Evolutionary conservation across 495 filamentous ascomycete species (phyloP).

Genomic region (Penicillium arizonense): DNA sequence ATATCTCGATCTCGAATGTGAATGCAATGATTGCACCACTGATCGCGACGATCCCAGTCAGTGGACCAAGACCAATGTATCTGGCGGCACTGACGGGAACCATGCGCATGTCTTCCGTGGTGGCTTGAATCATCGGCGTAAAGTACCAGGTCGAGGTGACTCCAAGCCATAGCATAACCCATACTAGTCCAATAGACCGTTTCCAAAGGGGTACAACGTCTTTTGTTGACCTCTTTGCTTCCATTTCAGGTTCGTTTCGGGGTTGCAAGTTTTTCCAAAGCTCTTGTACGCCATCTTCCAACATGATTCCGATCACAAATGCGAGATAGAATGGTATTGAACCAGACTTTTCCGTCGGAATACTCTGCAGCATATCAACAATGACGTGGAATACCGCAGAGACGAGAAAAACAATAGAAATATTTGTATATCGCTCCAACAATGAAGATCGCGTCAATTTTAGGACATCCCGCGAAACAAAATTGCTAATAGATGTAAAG

Average conservation of each 20-base stretch:
- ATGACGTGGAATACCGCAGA: slow-evolving; percentile 1
- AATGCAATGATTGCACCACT: background rate
- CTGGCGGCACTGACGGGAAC: slow-evolving; percentile 7
- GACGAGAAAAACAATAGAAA: slow-evolving; percentile 3
- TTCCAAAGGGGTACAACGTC: background rate
- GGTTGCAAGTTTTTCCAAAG: background rate
- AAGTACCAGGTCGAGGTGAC: slow-evolving; percentile 17
- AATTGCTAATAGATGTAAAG: slow-evolving; percentile 1
- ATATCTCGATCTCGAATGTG: background rate
- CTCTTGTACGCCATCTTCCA: slow-evolving; percentile 8
- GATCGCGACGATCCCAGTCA: background rate
- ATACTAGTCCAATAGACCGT: slow-evolving; percentile 1
- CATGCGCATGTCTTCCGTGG: slow-evolving; percentile 6
- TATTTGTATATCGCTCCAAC: slow-evolving; percentile 3
- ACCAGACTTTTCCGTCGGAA: background rate
- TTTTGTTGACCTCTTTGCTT: background rate
- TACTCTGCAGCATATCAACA: slow-evolving; percentile 3
- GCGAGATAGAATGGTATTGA: slow-evolving; percentile 12
- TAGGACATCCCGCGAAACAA: background rate
- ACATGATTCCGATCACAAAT: slow-evolving; percentile 5
- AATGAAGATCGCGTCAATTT: background rate
- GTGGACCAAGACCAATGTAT: background rate
- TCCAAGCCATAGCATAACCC: slow-evolving; percentile 13
- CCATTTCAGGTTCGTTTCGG: background rate
- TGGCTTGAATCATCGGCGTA: slow-evolving; percentile 15